These are phyloP conservation scores for Luzula sylvatica DNA, from an alignment of 176 grass and related monocot species.

Conservation along the genomic window DNA sequence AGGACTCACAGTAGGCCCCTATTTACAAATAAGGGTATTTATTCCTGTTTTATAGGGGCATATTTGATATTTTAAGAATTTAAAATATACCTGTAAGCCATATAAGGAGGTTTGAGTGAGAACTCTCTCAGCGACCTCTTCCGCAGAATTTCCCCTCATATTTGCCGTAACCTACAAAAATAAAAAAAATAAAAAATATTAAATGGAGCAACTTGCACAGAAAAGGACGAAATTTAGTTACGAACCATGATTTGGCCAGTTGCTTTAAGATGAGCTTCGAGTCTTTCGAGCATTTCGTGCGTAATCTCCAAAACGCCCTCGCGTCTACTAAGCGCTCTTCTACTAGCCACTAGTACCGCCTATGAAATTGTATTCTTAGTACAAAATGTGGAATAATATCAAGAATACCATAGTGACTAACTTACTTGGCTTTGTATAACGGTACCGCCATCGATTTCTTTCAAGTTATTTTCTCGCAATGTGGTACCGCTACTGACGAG, in stretches of 20 bases:
- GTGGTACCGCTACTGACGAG: conserved; percentile 95
- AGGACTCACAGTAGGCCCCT: conserved; percentile 94
- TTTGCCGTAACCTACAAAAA: conserved; percentile 93
- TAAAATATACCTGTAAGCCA: conserved; percentile 67
- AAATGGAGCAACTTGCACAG: too few species aligned
- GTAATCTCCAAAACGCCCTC: conserved; percentile 72
- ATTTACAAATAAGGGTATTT: conserved; percentile 11
- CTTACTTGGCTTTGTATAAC: conserved; percentile 94
- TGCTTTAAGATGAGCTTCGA: conserved; percentile 87
- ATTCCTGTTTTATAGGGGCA: background rate
- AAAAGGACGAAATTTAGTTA: too few species aligned
- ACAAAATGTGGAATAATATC: background rate
- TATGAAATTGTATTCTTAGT: conserved; percentile 19
- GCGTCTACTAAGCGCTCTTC: conserved; percentile 54
- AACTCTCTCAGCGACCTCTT: conserved; percentile 89
- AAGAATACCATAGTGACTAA: conserved; percentile 7
- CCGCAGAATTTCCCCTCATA: conserved; percentile 77
- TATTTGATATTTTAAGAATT: background rate
- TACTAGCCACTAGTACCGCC: conserved; percentile 87
- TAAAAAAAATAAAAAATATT: conserved; percentile 2
- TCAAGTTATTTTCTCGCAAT: conserved; percentile 89
- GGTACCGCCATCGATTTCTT: conserved; percentile 83
- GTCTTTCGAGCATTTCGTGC: conserved; percentile 92
- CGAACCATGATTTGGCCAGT: conserved; percentile 53
- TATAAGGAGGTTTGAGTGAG: conserved; percentile 67